Conservation (phyloP, 1,284 basidiomycete species). For the Schizophyllum amplum region DNA sequence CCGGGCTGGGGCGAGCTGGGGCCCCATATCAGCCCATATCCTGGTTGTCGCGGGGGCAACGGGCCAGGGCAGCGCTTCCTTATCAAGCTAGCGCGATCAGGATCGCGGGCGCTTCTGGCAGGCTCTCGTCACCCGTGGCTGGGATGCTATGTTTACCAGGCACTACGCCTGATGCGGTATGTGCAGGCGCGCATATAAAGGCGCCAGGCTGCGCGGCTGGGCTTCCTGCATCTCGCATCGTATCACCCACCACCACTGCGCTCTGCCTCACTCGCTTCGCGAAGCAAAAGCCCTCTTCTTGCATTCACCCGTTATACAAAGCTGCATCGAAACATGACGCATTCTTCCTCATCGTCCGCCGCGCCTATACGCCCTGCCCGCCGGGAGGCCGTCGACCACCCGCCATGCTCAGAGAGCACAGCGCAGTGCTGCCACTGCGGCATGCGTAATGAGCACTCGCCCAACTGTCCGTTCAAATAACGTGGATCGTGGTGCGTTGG, state of each 20-base stretch:
- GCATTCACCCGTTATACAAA: not conserved
- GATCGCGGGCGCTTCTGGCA: not conserved
- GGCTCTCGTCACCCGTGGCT: not conserved
- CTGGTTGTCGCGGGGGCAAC: not conserved
- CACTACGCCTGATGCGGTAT: not conserved
- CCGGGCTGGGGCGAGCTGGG: not conserved
- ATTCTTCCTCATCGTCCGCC: not conserved
- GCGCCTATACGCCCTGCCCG: not conserved
- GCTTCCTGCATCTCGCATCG: not conserved
- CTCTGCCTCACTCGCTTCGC: not conserved
- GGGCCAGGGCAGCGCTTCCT: not conserved
- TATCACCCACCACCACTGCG: not conserved
- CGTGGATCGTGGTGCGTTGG: not conserved
- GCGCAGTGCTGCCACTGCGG: not conserved
- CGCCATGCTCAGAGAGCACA: not conserved
- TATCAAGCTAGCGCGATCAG: not conserved
- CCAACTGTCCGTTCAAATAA: not conserved
- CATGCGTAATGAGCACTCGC: not conserved
- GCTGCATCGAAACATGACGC: not conserved
- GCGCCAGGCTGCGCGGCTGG: not conserved
- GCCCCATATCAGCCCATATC: not conserved
- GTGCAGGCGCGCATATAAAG: not conserved
- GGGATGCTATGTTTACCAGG: not conserved
- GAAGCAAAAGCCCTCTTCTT: not conserved
- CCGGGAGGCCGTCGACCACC: not conserved